Evolutionary conservation across 2,329 filamentous ascomycete genomes (phyloP).

Genomic region (Ascosphaera acerosa): DNA sequence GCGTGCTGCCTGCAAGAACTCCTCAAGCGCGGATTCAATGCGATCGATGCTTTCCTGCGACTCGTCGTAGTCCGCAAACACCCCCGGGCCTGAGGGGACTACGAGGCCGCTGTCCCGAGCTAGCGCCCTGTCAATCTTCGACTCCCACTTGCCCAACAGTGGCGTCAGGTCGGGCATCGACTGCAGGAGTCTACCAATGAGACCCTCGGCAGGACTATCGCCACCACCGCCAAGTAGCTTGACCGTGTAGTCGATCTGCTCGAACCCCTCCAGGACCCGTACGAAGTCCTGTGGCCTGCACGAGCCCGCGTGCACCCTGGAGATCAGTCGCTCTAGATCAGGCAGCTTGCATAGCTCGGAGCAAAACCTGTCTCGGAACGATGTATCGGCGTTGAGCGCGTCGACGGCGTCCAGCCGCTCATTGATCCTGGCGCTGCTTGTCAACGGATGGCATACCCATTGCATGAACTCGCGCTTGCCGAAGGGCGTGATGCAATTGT

Average conservation of each 20-base stretch:
- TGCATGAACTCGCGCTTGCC: conserved; percentile 88
- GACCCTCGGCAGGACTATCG: conserved; percentile 37
- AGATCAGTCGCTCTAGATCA: conserved; percentile 81
- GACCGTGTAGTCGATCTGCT: conserved; percentile 93
- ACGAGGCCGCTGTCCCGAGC: conserved; percentile 59
- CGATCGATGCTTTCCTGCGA: conserved; percentile 53
- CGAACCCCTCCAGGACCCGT: conserved; percentile 79
- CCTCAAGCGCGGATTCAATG: conserved; percentile 46
- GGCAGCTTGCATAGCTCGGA: conserved; percentile 76
- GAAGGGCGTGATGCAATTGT: conserved; percentile 87
- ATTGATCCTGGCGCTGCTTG: conserved; percentile 69
- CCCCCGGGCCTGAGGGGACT: conserved; percentile 50
- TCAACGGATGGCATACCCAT: conserved; percentile 90
- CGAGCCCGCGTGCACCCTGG: conserved; percentile 74
- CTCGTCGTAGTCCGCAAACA: conserved; percentile 77
- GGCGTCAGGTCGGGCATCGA: conserved; percentile 65
- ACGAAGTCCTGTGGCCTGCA: conserved; percentile 85
- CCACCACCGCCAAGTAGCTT: conserved; percentile 47
- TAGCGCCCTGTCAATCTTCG: conserved; percentile 63
- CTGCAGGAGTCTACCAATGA: conserved; percentile 59
- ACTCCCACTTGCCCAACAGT: conserved; percentile 62
- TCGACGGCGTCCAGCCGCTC: conserved; percentile 86
- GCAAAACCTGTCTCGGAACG: conserved; percentile 64
- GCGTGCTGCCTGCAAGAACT: conserved; percentile 44
- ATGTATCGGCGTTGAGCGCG: conserved; percentile 60